Conservation (phyloP, 495 filamentous ascomycete genomes). For the Penicillium herquei region DNA sequence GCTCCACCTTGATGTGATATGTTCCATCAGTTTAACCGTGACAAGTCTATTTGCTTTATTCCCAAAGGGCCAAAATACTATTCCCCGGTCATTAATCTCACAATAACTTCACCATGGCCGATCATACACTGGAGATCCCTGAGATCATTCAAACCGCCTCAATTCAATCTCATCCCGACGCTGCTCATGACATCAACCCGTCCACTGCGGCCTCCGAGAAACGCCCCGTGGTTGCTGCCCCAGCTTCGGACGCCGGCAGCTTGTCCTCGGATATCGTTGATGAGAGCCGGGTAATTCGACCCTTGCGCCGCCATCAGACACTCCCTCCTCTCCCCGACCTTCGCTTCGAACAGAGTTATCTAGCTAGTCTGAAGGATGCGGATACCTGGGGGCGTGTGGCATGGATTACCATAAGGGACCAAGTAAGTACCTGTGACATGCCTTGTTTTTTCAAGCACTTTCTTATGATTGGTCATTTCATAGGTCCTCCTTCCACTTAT, state of each 20-base stretch:
- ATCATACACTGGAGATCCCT: slow-evolving; percentile 59
- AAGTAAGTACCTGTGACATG: slow-evolving; percentile 51
- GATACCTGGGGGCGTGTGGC: slow-evolving; percentile 72
- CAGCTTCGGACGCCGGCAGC: slow-evolving; percentile 46
- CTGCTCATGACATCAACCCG: slow-evolving; percentile 76
- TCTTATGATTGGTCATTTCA: background rate
- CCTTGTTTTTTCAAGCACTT: background rate
- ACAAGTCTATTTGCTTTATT: background rate
- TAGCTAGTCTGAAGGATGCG: slow-evolving; percentile 75
- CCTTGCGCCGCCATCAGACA: slow-evolving; percentile 48
- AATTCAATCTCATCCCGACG: slow-evolving; percentile 66
- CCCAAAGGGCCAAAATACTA: background rate
- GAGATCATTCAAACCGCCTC: slow-evolving; percentile 77
- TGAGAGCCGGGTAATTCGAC: slow-evolving; percentile 54
- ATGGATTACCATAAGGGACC: slow-evolving; percentile 84
- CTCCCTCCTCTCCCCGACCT: slow-evolving; percentile 90
- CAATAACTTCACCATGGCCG: slow-evolving; percentile 27
- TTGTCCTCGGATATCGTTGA: slow-evolving; percentile 46
- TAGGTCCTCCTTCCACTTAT: slow-evolving; percentile 79
- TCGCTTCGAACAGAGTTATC: slow-evolving; percentile 95
- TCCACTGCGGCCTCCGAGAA: slow-evolving; percentile 66
- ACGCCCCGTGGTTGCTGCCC: slow-evolving; percentile 43
- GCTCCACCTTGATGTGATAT: background rate
- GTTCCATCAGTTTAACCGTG: background rate
- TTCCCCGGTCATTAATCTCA: background rate